A percentile compares a stretch with the other conserved stretches of the same genome.
Conservation (phyloP, 192 early-diverging fungal genomes). For the Podila minutissima region DNA sequence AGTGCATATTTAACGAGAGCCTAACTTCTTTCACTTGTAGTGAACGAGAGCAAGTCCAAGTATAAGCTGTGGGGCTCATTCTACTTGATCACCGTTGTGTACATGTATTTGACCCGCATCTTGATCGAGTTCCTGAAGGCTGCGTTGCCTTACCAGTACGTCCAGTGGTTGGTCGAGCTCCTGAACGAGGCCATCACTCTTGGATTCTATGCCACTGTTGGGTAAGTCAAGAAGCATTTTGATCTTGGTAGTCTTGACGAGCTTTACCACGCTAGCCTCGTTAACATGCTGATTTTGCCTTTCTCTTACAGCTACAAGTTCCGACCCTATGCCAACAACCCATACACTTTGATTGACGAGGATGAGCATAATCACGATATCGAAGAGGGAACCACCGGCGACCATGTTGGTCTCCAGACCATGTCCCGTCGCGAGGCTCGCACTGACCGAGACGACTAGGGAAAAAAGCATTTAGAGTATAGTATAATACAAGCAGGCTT, state of each 20-base stretch:
- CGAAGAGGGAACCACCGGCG: constrained; percentile 26
- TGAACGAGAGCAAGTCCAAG: constrained; percentile 54
- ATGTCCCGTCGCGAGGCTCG: constrained; percentile 47
- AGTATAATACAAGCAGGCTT: background rate
- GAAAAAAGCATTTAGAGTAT: constrained; percentile 17
- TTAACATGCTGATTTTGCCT: background rate
- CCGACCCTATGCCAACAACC: constrained; percentile 59
- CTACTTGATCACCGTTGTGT: constrained; percentile 60
- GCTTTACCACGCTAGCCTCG: background rate
- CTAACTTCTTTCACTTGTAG: constrained; percentile 13
- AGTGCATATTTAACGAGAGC: background rate
- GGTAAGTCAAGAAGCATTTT: constrained; percentile 45
- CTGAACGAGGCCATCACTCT: constrained; percentile 58
- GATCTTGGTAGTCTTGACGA: constrained; percentile 3
- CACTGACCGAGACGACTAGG: constrained; percentile 14
- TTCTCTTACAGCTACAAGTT: constrained; percentile 56
- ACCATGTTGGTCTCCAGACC: constrained; percentile 32
- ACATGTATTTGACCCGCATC: constrained; percentile 62
- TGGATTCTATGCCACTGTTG: constrained; percentile 59
- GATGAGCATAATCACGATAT: constrained; percentile 45
- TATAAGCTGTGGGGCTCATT: constrained; percentile 66
- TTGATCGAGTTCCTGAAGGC: constrained; percentile 57
- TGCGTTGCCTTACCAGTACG: constrained; percentile 59
- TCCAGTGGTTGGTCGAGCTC: constrained; percentile 60
- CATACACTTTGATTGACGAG: constrained; percentile 54